Evolutionary conservation across 1,139 yeast genomes (phyloP).

Genomic region (Zygosaccharomyces sapae): DNA sequence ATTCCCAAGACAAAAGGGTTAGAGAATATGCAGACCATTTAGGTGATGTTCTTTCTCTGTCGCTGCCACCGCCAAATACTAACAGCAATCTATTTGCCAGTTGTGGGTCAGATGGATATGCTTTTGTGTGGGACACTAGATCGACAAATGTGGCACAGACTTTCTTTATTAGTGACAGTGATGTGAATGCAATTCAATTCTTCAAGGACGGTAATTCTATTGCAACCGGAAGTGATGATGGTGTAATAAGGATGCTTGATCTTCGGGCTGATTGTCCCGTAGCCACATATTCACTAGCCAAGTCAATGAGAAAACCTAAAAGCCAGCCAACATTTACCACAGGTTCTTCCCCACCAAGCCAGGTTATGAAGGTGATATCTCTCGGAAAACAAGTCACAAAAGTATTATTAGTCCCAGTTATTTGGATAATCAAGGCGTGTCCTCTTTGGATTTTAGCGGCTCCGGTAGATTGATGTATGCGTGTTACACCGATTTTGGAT

Average conservation of each 20-base stretch:
- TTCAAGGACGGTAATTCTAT: conserved; percentile 71
- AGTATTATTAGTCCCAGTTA: conserved; percentile 27
- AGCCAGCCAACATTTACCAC: conserved; percentile 20
- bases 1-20: conserved; percentile 53
- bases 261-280: conserved; percentile 72
- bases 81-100: conserved; percentile 48
- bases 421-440: conserved; percentile 59
- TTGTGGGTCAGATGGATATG: conserved; percentile 73
- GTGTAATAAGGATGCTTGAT: conserved; percentile 67
- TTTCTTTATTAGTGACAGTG: conserved; percentile 58
- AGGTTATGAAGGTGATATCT: not conserved
- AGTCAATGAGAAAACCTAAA: conserved; percentile 19
- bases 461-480: conserved; percentile 74
- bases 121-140: conserved; percentile 70
- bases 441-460: conserved; percentile 65
- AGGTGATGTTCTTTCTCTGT: conserved; percentile 70
- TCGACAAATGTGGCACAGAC: conserved; percentile 51
- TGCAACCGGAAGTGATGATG: conserved; percentile 76
- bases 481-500: conserved; percentile 72
- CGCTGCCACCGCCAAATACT: conserved; percentile 27
- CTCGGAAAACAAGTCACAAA: conserved; percentile 9
- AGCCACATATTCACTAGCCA: conserved; percentile 46
- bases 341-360: no score
- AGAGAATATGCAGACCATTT: conserved; percentile 67
- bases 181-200: conserved; percentile 60